Evolutionary conservation across 495 filamentous ascomycete genomes (phyloP).

Genomic region (Penicillium waksmanii): DNA sequence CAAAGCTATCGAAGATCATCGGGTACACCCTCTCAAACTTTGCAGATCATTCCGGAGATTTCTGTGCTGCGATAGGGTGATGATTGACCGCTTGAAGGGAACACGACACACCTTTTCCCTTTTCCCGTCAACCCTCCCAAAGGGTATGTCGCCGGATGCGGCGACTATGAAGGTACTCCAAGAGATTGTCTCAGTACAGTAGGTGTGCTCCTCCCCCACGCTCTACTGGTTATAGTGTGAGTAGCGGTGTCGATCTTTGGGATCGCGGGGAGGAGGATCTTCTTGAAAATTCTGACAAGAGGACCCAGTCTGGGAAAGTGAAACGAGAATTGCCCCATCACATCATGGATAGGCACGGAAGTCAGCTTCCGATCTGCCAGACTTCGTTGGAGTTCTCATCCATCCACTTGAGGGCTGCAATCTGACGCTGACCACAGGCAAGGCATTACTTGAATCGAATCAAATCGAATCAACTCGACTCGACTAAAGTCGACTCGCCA

Average conservation of each 20-base stretch:
- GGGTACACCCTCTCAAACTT: constrained; percentile 14
- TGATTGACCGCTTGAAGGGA: not conserved
- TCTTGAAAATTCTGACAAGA: constrained; percentile 1
- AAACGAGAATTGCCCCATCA: constrained; percentile 13
- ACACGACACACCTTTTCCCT: not conserved
- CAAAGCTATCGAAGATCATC: constrained; percentile 11
- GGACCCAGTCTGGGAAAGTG: constrained; percentile 6
- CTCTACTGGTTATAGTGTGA: constrained; percentile 17
- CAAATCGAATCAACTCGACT: not conserved
- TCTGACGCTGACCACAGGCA: constrained; percentile 4
- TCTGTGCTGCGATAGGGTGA: constrained; percentile 2
- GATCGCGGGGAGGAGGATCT: constrained; percentile 17
- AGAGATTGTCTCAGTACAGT: not conserved
- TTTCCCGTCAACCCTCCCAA: not conserved
- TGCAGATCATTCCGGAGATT: constrained; percentile 12
- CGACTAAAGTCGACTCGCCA: constrained; percentile 1
- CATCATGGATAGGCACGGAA: constrained; percentile 4
- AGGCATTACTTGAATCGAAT: not conserved
- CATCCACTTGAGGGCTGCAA: not conserved
- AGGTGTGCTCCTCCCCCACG: constrained; percentile 17
- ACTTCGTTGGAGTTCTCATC: not conserved
- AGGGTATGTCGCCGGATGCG: not conserved
- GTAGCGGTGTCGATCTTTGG: constrained; percentile 5
- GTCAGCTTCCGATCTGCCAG: constrained; percentile 6
- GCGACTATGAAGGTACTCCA: not conserved